Evolutionary conservation across 441 rosid species (phyloP), one percentile per base, ranked within the genome.

Genomic region (Eutrema salsugineum): DNA sequence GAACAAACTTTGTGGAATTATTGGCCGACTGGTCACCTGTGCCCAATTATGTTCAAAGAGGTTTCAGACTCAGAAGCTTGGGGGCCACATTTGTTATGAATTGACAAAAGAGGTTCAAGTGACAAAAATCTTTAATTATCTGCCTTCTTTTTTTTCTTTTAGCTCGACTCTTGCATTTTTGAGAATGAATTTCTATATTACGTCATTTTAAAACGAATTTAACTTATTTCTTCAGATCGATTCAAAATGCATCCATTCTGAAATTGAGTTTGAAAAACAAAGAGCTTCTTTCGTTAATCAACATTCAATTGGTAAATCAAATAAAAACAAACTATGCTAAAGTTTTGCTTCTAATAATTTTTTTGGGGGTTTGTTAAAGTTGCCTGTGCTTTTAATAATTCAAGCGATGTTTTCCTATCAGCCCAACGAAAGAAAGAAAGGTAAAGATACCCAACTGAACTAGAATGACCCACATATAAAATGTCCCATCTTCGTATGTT

Each of bases 1-100:
- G 9, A 68, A 68, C 70, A 62, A 62, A 54, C 38, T 5, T 14
- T 75, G 70, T 62, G 22, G 17, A 68, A 68, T 68, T 68, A 75
- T 75, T 75, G 65, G n/a, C n/a, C 46, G 66, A 46, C 53, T 14
- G 63, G 46, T 66, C 39, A 68, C 43, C 36, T 44, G 8, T 36
- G 73, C 19, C 58, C 63, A 68, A 61, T 54, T 24, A 46, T 62
- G 14, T 51, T 36, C 22, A 54, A 68, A 68, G 73, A 68, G 66
- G 70, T 55, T 62, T 62, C 59, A 62, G 64, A 68, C 54, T 62
- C 59, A 62, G 64, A 68, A 75, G 35, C 6, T 36, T 27, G 39
- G 75, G 36, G 36, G 4, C 79, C 66, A 76, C 71, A 6, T 46
- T 4, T 12, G 49, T 61, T 38, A 46, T 69, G 75, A 62, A 40